Evolutionary conservation across 495 filamentous ascomycete genomes (phyloP).

Genomic region (Hypoxylon cercidicola): DNA sequence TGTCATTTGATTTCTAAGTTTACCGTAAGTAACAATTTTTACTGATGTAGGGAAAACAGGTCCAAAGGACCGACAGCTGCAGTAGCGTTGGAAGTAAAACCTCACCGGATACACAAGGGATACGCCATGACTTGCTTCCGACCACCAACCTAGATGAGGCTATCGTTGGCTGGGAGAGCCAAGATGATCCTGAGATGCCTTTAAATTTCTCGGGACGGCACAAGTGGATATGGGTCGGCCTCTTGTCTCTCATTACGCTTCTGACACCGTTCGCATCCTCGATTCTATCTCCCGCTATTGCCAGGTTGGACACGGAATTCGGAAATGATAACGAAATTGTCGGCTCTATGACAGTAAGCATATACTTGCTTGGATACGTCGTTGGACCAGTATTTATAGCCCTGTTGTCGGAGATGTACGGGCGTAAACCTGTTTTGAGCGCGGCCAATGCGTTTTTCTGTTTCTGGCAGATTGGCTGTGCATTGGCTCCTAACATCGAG

Average conservation of each 20-base stretch:
- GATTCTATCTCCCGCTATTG: conserved; percentile 68
- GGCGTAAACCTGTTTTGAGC: conserved; percentile 68
- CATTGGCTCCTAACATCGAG: conserved; percentile 66
- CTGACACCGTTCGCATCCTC: conserved; percentile 68
- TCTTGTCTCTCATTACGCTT: conserved; percentile 59
- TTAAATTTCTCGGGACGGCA: conserved; percentile 66
- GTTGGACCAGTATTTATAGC: conserved; percentile 55
- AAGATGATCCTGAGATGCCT: conserved; percentile 74
- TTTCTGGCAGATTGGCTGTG: conserved; percentile 74
- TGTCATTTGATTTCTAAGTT: too few species aligned
- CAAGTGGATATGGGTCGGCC: conserved; percentile 74
- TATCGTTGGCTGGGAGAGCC: conserved; percentile 65
- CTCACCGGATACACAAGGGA: background rate
- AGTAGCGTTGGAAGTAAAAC: too few species aligned
- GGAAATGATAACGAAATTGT: conserved; percentile 45
- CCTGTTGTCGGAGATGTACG: conserved; percentile 79
- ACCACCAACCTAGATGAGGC: conserved; percentile 52
- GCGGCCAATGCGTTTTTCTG: conserved; percentile 71
- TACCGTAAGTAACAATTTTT: too few species aligned
- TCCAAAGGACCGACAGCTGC: too few species aligned
- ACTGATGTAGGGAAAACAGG: too few species aligned
- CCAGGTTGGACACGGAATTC: conserved; percentile 60
- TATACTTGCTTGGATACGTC: conserved; percentile 54
- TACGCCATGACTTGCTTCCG: conserved; percentile 40
- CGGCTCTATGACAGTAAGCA: conserved; percentile 49